Conservation (phyloP, 768 basidiomycete genomes). For the Nidularia sp. region DNA sequence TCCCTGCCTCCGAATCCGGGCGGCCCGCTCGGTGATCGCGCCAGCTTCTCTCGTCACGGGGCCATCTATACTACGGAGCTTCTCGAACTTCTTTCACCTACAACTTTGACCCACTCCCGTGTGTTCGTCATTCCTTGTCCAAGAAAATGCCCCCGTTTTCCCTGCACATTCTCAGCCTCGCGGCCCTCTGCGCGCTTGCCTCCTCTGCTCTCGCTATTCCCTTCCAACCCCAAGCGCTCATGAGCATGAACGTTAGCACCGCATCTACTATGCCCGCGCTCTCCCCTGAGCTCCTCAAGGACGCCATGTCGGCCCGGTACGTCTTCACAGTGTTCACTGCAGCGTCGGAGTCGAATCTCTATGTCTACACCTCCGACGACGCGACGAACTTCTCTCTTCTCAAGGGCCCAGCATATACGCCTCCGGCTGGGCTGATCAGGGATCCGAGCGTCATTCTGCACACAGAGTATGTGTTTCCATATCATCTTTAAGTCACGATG, state of each 20-base stretch:
- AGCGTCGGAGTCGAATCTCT: constrained; percentile 28
- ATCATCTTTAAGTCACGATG: background rate
- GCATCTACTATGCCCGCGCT: constrained; percentile 19
- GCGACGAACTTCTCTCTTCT: constrained; percentile 22
- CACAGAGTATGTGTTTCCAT: constrained; percentile 21
- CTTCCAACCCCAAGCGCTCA: no score
- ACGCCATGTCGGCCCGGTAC: constrained; percentile 23
- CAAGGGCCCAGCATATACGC: constrained; percentile 29
- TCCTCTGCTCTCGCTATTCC: no score
- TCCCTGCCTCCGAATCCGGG: no score
- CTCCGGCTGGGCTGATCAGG: constrained; percentile 27
- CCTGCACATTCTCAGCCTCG: no score
- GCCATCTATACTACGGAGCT: no score
- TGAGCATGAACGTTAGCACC: constrained; percentile 1
- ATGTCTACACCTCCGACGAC: constrained; percentile 27
- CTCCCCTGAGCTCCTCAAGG: constrained; percentile 22
- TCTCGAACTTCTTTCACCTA: no score
- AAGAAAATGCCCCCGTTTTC: no score
- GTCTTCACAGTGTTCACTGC: constrained; percentile 29
- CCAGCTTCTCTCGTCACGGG: no score
- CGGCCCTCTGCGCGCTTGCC: no score
- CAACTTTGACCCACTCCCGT: no score
- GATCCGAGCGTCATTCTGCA: constrained; percentile 30
- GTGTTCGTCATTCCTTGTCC: no score
- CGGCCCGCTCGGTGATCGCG: no score